Evolutionary conservation across 1,284 basidiomycete species (phyloP), one percentile per base, ranked within the genome.

Genomic region (Trametes polyzona): DNA sequence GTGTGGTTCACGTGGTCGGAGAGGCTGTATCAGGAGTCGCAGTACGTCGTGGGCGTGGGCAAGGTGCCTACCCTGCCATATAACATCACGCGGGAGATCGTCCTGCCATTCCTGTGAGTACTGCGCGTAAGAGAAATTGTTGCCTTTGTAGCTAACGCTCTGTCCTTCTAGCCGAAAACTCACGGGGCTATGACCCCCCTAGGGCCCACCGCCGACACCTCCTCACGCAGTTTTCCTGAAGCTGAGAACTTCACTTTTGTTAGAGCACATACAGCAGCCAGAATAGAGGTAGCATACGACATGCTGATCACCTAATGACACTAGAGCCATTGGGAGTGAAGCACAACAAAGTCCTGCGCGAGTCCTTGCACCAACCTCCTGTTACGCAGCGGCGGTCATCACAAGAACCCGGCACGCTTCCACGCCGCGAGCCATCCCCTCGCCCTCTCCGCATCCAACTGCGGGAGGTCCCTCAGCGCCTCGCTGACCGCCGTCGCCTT

Each of bases 21-120:
- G n/a, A 56, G 58, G 12, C 40, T 47, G 39, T 61, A 57, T 29
- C 41, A 62, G 36, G 32, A 54, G 35, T 63, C 54, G 61, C 49
- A 55, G 54, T 52, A 60, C 27, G 46, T 48, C 30, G 48, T 47
- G 35, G 59, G 59, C 8, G 46, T 63, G 2, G 47, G 53, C 14
- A 19, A 35, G 14, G 30, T 35, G n/a, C 44, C 47, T 2, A 44
- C 50, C 19, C 8, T 67, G 26, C 56, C 63, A 14, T 55, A 59
- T 24, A 63, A 61, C 12, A 52, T 52, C 17, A 51, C 43, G 27
- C 33, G 30, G 40, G 12, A 23, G 29, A 9, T 46, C n/a, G 16
- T 58, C n/a, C 2, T 55, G 24, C 53, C 53, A 3, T 27, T 21
- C 12, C 23, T 48, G 53, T 55, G 47, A 48, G 53, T 54, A 4